phyloP scores from a whole-genome alignment of 768 basidiomycete species.

The Cyclocybe cylindracea region DNA sequence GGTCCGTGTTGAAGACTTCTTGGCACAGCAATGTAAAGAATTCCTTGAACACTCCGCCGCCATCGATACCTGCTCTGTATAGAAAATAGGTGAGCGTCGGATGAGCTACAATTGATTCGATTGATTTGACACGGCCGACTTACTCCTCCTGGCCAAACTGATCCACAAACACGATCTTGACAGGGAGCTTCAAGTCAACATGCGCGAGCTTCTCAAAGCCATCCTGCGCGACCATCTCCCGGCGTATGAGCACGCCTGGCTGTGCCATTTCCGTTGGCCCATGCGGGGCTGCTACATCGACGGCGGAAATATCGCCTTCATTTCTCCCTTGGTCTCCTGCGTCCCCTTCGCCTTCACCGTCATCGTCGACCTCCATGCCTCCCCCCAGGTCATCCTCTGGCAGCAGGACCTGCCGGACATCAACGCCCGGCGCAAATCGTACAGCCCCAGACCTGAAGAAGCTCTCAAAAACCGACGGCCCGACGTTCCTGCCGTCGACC shows the following conservation, averaged over 20 bases:
- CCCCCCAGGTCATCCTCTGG: too few relatives aligned
- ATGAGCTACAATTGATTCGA: neutral
- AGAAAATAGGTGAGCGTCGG: slow-evolving; percentile 10
- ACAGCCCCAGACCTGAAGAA: too few relatives aligned
- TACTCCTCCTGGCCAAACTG: slow-evolving; percentile 86
- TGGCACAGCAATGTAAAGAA: slow-evolving; percentile 91
- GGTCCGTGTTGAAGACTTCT: slow-evolving; percentile 93
- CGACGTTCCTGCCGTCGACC: too few relatives aligned
- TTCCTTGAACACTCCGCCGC: slow-evolving; percentile 97
- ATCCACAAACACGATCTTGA: slow-evolving; percentile 92
- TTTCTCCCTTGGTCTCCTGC: too few relatives aligned
- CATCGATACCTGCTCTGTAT: slow-evolving; percentile 85
- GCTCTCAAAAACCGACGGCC: too few relatives aligned
- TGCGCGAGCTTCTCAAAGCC: slow-evolving; percentile 85
- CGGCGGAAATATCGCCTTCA: too few relatives aligned
- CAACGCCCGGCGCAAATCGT: too few relatives aligned
- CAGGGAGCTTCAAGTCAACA: slow-evolving; percentile 74
- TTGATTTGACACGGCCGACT: neutral
- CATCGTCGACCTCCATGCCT: too few relatives aligned
- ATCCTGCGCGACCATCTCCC: slow-evolving; percentile 83
- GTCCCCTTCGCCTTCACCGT: too few relatives aligned
- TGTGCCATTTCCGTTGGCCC: too few relatives aligned
- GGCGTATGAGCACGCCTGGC: slow-evolving; percentile 54
- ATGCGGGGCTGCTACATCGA: too few relatives aligned
- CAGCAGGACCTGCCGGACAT: too few relatives aligned